Base-by-base conservation (phyloP, 495 filamentous ascomycete species). In the Geopyxis carbonaria region DNA sequence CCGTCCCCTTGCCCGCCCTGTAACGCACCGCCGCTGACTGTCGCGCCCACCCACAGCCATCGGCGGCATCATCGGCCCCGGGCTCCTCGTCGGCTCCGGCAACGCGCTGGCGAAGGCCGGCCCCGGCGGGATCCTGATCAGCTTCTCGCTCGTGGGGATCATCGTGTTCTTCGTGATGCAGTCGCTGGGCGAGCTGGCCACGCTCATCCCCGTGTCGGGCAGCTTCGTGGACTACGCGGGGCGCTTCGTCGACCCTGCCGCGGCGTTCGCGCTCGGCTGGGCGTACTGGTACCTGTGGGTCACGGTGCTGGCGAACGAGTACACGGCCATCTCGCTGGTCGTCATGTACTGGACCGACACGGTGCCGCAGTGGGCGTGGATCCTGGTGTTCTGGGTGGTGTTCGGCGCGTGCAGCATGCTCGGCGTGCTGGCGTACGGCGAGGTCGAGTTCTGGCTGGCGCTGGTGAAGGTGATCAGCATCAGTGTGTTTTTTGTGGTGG, bases 101-200 rank as follows among this genome's bases (percentile, higher is more conserved):
- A 68, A 66, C 49, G 75, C 74, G 1, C 56, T 80, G 7, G 56
- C 61, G 3, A 53, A 64, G n/a, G 73, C 72, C 38, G 74, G 75
- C 0, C 75, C 74, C 27, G 73, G 66, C 0, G 70, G 73, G 0
- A 57, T 74, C 21, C 50, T 79, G 29, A 78, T 80, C 46, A 70
- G 70, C 22, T 80, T 78, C 43, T 65, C 63, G 4, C 56, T 78
- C 28, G 61, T 72, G 38, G 69, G 67, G 0, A 63, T 75, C 42
- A 65, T 77, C 31, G 74, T 76, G 5, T 80, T 73, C 45, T 72
- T 70, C 45, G 69, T 75, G 16, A 72, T 72, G 66, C 66, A 71
- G 61, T 65, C 65, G 16, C 55, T 72, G 21, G 70, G 69, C 16
- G 69, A 75, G 44, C 66, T 73, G 57, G 65, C 69, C 2, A 72